These are phyloP conservation scores for Sarcocystis neurona DNA, from an alignment of 169 alveolate genomes.

Conservation along the genomic window DNA sequence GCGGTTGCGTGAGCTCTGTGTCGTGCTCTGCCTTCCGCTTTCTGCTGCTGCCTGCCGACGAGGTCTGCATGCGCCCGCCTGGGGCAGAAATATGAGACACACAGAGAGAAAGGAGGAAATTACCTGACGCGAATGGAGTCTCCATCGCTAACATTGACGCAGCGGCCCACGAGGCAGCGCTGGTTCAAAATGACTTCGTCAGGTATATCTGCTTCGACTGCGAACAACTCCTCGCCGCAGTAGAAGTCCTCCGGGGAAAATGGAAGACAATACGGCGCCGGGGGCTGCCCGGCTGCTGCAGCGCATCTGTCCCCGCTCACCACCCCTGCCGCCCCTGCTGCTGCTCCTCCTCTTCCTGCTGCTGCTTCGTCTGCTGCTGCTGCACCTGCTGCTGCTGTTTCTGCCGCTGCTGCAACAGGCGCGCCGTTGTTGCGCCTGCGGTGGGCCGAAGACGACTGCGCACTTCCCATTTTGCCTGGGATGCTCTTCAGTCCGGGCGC, in stretches of 20 bases:
- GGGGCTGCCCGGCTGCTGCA: not conserved
- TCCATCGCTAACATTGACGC: slow-evolving; percentile 30
- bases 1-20: no score
- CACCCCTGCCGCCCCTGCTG: not conserved
- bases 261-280: slow-evolving; percentile 19
- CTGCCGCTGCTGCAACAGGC: no score
- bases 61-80: no score
- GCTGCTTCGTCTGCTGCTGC: not conserved
- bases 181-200: not conserved
- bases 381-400: not conserved
- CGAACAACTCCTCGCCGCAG: not conserved
- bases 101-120: no score
- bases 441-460: not conserved
- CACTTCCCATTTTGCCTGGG: not conserved
- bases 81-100: no score
- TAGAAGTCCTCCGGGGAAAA: slow-evolving; percentile 19
- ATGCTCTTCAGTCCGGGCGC: no score
- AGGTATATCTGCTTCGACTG: not conserved
- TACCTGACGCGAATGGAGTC: slow-evolving; percentile 36
- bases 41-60: no score
- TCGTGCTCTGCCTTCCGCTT: no score
- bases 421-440: not conserved
- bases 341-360: not conserved
- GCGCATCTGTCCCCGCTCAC: not conserved
- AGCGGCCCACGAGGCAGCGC: slow-evolving; percentile 17